These are phyloP conservation scores for Phytophthora foliorum DNA, from an alignment of 352 stramenopile species.

Conservation along the genomic window DNA sequence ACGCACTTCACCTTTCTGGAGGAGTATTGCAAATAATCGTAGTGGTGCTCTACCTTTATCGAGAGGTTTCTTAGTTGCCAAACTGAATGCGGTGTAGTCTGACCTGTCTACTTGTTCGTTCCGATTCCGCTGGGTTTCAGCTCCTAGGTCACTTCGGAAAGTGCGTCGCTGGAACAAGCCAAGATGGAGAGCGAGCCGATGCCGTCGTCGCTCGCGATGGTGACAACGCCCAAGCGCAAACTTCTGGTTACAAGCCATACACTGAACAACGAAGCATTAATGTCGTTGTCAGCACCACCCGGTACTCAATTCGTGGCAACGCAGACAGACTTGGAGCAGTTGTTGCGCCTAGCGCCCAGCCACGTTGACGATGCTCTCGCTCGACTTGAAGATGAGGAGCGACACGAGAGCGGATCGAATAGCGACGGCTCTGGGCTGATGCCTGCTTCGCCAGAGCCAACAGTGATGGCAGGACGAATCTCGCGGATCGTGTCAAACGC, in stretches of 20 bases:
- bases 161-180: background rate
- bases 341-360: constrained; percentile 43
- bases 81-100: background rate
- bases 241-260: background rate
- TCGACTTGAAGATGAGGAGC: constrained; percentile 12
- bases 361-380: constrained; percentile 29
- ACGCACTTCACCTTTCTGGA: constrained; percentile 69
- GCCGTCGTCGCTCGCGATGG: constrained; percentile 15
- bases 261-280: background rate
- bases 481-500: constrained; percentile 8
- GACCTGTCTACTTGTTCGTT: constrained; percentile 13
- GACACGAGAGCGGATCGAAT: constrained; percentile 2
- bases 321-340: constrained; percentile 22
- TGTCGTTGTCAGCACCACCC: constrained; percentile 5
- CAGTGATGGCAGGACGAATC: constrained; percentile 1
- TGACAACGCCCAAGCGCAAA: constrained; percentile 7
- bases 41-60: background rate
- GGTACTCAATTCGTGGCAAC: constrained; percentile 12
- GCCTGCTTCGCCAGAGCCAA: background rate
- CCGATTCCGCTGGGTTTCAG: background rate
- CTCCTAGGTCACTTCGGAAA: background rate
- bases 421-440: constrained; percentile 11
- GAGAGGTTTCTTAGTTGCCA: background rate
- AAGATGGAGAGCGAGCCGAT: constrained; percentile 20
- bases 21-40: constrained; percentile 10